Conservation (phyloP, 495 filamentous ascomycete genomes). For the Neurospora hispaniola region DNA sequence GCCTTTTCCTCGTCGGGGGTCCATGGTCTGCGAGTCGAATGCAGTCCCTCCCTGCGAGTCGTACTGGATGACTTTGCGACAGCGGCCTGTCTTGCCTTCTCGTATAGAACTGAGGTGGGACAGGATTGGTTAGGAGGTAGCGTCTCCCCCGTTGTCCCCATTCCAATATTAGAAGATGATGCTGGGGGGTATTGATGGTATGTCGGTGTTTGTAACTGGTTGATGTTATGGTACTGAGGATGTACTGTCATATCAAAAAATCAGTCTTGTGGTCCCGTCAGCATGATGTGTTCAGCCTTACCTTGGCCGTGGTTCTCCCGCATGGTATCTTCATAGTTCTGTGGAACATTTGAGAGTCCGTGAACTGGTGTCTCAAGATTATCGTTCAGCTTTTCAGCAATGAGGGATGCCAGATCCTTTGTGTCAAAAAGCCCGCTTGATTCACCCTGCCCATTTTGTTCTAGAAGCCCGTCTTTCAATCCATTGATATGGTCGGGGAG, state of each 20-base stretch:
- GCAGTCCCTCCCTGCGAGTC: slow-evolving; percentile 61
- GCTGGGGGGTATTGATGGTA: slow-evolving; percentile 16
- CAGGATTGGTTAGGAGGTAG: slow-evolving; percentile 61
- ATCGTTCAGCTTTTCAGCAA: slow-evolving; percentile 15
- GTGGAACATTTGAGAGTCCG: slow-evolving; percentile 8
- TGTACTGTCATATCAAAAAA: slow-evolving; percentile 1
- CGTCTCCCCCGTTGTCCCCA: slow-evolving; percentile 6
- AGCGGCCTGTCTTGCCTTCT: slow-evolving; percentile 70
- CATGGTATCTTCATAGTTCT: not conserved
- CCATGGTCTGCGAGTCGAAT: slow-evolving; percentile 84
- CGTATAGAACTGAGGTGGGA: slow-evolving; percentile 69
- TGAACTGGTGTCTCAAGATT: slow-evolving; percentile 4
- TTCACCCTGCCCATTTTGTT: slow-evolving; percentile 2
- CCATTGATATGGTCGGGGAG: slow-evolving; percentile 6
- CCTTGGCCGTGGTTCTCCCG: not conserved
- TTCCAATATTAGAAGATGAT: not conserved
- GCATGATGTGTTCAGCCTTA: not conserved
- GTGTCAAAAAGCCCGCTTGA: slow-evolving; percentile 3
- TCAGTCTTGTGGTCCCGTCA: slow-evolving; percentile 9
- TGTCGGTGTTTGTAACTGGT: slow-evolving; percentile 6
- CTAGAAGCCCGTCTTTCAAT: slow-evolving; percentile 4
- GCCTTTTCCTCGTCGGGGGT: slow-evolving; percentile 84
- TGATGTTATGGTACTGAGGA: slow-evolving; percentile 12
- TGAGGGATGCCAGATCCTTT: slow-evolving; percentile 17
- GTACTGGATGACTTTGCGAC: slow-evolving; percentile 69